Percentiles rank a stretch among this genome's conserved stretches.
phyloP scores from a whole-genome alignment of 192 early-diverging fungal genomes.

The Phycomyces nitens region DNA sequence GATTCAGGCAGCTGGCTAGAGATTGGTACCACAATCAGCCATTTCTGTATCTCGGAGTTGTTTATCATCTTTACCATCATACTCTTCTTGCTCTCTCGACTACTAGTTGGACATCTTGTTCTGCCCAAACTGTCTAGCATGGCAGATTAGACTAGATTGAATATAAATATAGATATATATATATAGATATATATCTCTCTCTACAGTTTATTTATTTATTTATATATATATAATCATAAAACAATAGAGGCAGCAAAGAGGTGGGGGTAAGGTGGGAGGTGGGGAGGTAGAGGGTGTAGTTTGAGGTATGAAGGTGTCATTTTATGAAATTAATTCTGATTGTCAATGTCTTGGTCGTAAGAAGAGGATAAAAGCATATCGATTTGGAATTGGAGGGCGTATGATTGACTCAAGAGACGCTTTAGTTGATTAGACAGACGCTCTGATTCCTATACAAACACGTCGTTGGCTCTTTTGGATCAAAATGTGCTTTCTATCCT shows the following conservation, averaged over 20 bases:
- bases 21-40: constrained; percentile 94
- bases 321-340: neutral
- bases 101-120: constrained; percentile 42
- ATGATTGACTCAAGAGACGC: constrained; percentile 21
- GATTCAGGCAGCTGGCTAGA: constrained; percentile 95
- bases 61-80: constrained; percentile 91
- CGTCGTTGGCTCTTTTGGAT: neutral
- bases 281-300: too few relatives aligned
- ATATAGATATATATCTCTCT: too few relatives aligned
- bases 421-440: constrained; percentile 13
- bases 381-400: constrained; percentile 29
- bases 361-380: constrained; percentile 25
- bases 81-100: constrained; percentile 75
- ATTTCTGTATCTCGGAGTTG: constrained; percentile 89
- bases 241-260: neutral
- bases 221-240: neutral
- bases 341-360: neutral
- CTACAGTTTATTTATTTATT: neutral
- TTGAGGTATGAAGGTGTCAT: neutral
- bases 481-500: neutral
- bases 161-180: too few relatives aligned
- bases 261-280: neutral
- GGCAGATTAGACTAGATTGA: neutral
- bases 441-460: constrained; percentile 7
- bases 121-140: constrained; percentile 11